These are phyloP conservation scores for Hirschioporus abietinus DNA, from an alignment of 768 basidiomycete species.

Conservation along the genomic window DNA sequence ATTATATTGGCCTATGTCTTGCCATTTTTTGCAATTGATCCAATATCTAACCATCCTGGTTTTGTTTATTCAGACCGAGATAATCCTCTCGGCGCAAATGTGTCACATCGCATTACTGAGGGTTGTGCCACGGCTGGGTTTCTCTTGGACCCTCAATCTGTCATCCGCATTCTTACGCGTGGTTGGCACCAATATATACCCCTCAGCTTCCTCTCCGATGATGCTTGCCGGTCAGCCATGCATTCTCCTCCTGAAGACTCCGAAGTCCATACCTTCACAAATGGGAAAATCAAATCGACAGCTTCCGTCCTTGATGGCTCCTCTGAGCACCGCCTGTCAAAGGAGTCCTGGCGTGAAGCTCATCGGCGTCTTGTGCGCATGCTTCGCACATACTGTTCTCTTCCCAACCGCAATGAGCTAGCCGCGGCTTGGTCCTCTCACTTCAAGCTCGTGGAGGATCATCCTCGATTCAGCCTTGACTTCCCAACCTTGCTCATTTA, in stretches of 20 bases:
- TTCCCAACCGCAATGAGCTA: background rate
- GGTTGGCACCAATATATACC: background rate
- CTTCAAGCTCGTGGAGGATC: background rate
- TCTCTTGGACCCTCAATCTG: background rate
- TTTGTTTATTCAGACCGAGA: no score
- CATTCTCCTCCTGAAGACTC: slow-evolving; percentile 38
- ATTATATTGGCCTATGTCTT: no score
- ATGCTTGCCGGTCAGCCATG: background rate
- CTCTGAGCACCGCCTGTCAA: background rate
- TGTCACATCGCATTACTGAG: background rate
- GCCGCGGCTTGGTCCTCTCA: background rate
- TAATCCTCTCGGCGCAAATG: background rate
- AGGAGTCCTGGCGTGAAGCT: background rate
- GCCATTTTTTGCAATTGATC: no score
- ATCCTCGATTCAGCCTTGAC: background rate
- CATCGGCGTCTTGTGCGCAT: background rate
- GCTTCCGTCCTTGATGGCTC: background rate
- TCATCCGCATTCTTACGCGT: background rate
- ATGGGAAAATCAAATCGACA: slow-evolving; percentile 28
- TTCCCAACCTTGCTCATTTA: background rate
- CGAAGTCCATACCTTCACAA: slow-evolving; percentile 45
- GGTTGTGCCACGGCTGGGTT: background rate
- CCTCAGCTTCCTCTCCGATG: background rate
- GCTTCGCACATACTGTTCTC: background rate
- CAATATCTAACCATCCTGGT: no score